phyloP scores from a whole-genome alignment of 805 yeast species.

The Candida incommunis region DNA sequence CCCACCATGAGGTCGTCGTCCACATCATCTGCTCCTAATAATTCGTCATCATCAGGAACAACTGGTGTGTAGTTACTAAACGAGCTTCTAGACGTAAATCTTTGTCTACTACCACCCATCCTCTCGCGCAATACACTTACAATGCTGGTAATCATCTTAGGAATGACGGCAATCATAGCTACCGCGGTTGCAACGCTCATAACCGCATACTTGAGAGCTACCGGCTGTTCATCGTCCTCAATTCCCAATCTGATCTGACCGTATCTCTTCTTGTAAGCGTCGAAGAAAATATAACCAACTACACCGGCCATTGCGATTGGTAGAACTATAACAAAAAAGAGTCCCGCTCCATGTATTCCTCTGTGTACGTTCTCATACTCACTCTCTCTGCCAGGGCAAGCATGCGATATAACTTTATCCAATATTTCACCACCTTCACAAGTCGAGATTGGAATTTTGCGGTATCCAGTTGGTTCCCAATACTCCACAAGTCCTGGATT shows the following conservation, averaged over 20 bases:
- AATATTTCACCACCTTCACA: conserved; percentile 69
- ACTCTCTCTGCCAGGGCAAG: conserved; percentile 80
- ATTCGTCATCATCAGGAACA: conserved; percentile 20
- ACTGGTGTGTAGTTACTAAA: conserved; percentile 16
- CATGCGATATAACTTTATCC: conserved; percentile 46
- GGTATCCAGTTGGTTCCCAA: conserved; percentile 84
- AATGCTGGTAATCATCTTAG: neutral
- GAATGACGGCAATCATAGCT: neutral
- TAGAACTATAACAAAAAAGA: conserved; percentile 38
- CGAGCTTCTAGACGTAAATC: conserved; percentile 13
- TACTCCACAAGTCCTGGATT: conserved; percentile 47
- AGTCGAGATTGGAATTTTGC: conserved; percentile 72
- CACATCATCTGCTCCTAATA: conserved; percentile 17
- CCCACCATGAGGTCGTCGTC: conserved; percentile 7
- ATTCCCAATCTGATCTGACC: conserved; percentile 82
- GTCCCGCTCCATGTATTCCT: conserved; percentile 40
- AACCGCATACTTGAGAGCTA: conserved; percentile 11
- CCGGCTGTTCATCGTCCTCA: conserved; percentile 23
- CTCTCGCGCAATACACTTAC: neutral
- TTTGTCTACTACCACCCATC: conserved; percentile 2
- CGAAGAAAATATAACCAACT: conserved; percentile 60
- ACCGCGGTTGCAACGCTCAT: conserved; percentile 19
- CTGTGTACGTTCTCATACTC: conserved; percentile 40
- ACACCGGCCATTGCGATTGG: conserved; percentile 41
- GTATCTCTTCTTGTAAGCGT: conserved; percentile 64